These are phyloP conservation scores for Tympanopsis confertula DNA, from an alignment of 2,329 filamentous ascomycete species.

Conservation along the genomic window DNA sequence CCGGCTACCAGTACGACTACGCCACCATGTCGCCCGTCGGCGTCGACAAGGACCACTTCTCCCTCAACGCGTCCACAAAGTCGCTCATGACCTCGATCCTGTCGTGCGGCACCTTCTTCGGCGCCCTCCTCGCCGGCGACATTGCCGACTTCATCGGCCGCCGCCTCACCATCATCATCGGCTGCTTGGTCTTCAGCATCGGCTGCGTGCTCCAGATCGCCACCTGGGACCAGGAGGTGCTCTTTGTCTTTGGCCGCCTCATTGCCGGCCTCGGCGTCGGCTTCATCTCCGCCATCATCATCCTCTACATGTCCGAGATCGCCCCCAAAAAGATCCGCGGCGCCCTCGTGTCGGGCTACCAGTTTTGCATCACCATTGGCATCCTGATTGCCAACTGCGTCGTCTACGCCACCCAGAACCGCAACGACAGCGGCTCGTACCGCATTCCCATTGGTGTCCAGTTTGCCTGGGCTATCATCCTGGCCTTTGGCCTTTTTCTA, in stretches of 20 bases:
- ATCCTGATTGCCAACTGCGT: conserved; percentile 65
- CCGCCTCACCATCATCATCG: conserved; percentile 59
- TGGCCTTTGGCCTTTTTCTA: conserved; percentile 59
- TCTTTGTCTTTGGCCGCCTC: conserved; percentile 63
- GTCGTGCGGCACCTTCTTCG: conserved; percentile 68
- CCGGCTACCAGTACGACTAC: no score
- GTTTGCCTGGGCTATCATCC: conserved; percentile 69
- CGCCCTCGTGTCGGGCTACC: conserved; percentile 68
- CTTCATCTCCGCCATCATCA: conserved; percentile 70
- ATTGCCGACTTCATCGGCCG: conserved; percentile 65
- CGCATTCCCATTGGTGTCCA: conserved; percentile 73
- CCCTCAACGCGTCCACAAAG: conserved; percentile 27
- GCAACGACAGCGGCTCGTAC: conserved; percentile 54
- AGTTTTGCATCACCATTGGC: conserved; percentile 74
- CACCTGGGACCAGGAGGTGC: conserved; percentile 41
- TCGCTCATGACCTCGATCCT: conserved; percentile 64
- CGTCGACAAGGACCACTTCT: conserved; percentile 14
- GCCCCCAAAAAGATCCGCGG: conserved; percentile 64
- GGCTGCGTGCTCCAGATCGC: conserved; percentile 59
- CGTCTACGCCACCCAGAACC: conserved; percentile 58
- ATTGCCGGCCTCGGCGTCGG: conserved; percentile 69
- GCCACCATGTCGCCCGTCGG: conserved; percentile 7
- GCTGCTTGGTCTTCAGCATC: conserved; percentile 59
- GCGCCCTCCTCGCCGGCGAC: conserved; percentile 67
- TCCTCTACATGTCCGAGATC: conserved; percentile 82